Percentiles rank a stretch among this genome's conserved stretches.
phyloP scores from a whole-genome alignment of 75 land plant genomes.

The Chamaecyparis obtusa region DNA sequence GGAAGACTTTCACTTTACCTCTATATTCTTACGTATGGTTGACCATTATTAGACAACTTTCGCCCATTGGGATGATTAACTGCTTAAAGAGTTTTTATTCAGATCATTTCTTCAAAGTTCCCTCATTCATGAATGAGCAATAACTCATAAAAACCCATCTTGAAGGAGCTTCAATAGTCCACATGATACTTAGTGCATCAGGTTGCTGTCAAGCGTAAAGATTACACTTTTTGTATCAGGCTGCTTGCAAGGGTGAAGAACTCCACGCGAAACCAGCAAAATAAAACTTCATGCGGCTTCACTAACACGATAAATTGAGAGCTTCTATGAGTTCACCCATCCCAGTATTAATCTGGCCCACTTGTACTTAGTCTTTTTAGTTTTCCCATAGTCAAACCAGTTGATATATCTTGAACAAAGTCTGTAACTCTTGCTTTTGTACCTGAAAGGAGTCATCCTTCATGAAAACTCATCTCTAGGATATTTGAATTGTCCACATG shows the following conservation, averaged over 20 bases:
- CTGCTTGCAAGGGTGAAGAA: background rate
- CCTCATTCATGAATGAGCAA: background rate
- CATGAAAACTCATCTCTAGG: no score
- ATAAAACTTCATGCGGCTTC: background rate
- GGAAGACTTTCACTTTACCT: background rate
- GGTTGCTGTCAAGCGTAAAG: background rate
- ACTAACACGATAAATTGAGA: background rate
- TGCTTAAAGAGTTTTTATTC: background rate
- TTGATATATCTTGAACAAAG: background rate
- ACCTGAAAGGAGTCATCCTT: no score
- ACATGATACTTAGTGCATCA: background rate
- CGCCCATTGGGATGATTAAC: background rate
- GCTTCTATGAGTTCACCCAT: background rate
- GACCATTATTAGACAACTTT: background rate
- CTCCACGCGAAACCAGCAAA: background rate
- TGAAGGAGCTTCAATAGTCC: background rate
- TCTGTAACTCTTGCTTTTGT: background rate
- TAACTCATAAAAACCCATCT: background rate
- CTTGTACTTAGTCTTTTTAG: background rate
- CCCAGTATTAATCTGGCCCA: background rate
- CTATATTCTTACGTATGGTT: background rate
- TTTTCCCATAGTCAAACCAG: background rate
- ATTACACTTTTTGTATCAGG: background rate
- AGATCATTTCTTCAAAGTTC: background rate
- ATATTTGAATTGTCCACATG: no score